These are phyloP conservation scores for Amoeboaphelidium protococcarum DNA, from an alignment of 371 early-diverging fungal genomes.

Conservation along the genomic window DNA sequence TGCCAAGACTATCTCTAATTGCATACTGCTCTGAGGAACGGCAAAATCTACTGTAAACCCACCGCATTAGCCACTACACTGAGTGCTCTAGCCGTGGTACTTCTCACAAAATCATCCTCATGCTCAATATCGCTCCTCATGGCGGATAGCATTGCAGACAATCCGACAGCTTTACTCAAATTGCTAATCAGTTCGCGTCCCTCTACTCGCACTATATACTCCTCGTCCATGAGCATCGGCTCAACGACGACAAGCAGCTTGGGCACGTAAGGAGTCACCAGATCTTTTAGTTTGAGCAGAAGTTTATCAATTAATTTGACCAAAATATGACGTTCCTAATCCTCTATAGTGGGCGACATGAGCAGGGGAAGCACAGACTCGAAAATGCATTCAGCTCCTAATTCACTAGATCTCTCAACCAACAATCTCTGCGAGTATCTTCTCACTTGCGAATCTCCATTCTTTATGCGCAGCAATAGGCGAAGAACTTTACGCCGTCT, in stretches of 20 bases:
- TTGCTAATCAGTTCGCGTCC: constrained; percentile 92
- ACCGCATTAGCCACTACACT: constrained; percentile 88
- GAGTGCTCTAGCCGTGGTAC: constrained; percentile 90
- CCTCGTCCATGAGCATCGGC: constrained; percentile 86
- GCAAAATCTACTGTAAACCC: constrained; percentile 76
- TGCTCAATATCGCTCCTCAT: constrained; percentile 96
- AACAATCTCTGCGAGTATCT: constrained; percentile 75
- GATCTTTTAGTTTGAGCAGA: constrained; percentile 75
- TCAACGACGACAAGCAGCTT: constrained; percentile 92
- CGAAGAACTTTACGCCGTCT: constrained; percentile 89
- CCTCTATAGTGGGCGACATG: constrained; percentile 86
- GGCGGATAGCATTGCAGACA: constrained; percentile 90
- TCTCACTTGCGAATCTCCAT: constrained; percentile 83
- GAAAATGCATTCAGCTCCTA: constrained; percentile 81
- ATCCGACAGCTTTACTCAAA: constrained; percentile 86
- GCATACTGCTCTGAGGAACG: constrained; percentile 88
- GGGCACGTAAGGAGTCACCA: constrained; percentile 86
- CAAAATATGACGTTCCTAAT: constrained; percentile 88
- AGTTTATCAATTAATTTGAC: constrained; percentile 92
- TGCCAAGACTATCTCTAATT: constrained; percentile 87
- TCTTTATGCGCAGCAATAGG: constrained; percentile 81
- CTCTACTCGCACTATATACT: constrained; percentile 89
- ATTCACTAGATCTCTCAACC: constrained; percentile 80
- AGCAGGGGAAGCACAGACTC: constrained; percentile 81
- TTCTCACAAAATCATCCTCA: constrained; percentile 87